Evolutionary conservation across 2,329 filamentous ascomycete genomes (phyloP), one percentile per base, ranked within the genome.

Genomic region (Xylariaceae sp.): DNA sequence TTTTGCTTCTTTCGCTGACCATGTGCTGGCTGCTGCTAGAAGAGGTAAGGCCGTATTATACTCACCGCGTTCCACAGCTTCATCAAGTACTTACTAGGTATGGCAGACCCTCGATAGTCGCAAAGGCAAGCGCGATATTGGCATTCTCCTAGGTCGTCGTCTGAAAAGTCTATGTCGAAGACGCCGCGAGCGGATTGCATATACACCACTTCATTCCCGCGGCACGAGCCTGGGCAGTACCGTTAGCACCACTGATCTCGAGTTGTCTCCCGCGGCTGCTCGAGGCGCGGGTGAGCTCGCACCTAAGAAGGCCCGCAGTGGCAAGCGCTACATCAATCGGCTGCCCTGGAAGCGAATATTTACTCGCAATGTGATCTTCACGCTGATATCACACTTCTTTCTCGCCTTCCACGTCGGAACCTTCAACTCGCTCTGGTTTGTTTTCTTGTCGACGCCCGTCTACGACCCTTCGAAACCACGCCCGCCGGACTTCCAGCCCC

Each of bases 391-490:
- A 9, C 85, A 88, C 58, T 86, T 86, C 60, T 77, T 90, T 53
- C 78, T 90, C 44, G 81, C 84, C 16, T 81, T 90, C 58, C 88
- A 91, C 69, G 77, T 90, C 61, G 87, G 85, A 54, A 86, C 87
- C 28, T 92, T 90, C 73, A 87, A 89, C 64, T 81, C 86, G 2
- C 79, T 92, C 42, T 89, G 86, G 74, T 88, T 89, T 55, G 78
- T 90, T 46, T 91, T 92, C 68, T 77, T 92, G 42, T 89, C 88
- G 1, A 88, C 87, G 0, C 85, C 87, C 0, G 83, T 86, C 5
- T 82, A 75, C 56, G 69, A 76, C 60, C 73, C 76, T 0, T 39
- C 60, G 11, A 57, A 67, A 0, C 69, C 70, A 0, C 49, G 66
- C 1, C 60, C 66, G 1, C 56, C 66, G 1, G 64, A 66, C 31